These are phyloP conservation scores for Hibiscus syriacus DNA, from an alignment of 345 rosid species.

Conservation along the genomic window DNA sequence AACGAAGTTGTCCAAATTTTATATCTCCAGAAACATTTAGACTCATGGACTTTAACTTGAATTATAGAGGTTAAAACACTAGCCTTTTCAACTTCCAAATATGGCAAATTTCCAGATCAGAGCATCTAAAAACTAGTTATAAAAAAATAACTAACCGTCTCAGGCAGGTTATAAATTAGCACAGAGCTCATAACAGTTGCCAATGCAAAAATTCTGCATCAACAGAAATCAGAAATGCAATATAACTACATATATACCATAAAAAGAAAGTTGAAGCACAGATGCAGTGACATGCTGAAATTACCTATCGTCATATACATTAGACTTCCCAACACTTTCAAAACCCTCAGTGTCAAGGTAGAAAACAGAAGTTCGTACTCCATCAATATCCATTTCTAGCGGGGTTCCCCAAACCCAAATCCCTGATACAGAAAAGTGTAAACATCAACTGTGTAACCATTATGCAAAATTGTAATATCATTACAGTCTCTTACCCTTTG, in stretches of 20 bases:
- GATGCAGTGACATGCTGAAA: not conserved
- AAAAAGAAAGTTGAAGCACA: not conserved
- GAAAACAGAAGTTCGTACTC: conserved; percentile 75
- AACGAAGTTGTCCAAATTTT: not conserved
- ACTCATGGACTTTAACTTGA: not conserved
- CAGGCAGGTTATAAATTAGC: conserved; percentile 90
- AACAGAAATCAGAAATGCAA: conserved; percentile 12
- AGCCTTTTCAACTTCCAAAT: not conserved
- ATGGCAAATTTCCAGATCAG: not conserved
- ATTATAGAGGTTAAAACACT: not conserved
- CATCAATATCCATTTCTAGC: conserved; percentile 61
- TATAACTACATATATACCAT: conserved; percentile 2
- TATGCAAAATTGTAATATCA: not conserved
- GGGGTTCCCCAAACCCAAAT: conserved; percentile 99
- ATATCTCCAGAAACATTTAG: not conserved
- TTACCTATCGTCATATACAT: conserved; percentile 96
- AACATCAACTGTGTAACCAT: conserved; percentile 5
- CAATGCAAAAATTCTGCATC: conserved; percentile 89
- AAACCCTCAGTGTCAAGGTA: conserved; percentile 98
- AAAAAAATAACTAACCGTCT: conserved; percentile 62
- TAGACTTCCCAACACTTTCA: conserved; percentile 98
- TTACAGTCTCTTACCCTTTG: conserved; percentile 55
- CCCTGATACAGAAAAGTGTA: conserved; percentile 37
- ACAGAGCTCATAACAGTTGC: conserved; percentile 98
- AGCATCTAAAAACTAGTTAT: not conserved